Base-by-base conservation (phyloP, 345 rosid genomes). In the Salix purpurea region DNA sequence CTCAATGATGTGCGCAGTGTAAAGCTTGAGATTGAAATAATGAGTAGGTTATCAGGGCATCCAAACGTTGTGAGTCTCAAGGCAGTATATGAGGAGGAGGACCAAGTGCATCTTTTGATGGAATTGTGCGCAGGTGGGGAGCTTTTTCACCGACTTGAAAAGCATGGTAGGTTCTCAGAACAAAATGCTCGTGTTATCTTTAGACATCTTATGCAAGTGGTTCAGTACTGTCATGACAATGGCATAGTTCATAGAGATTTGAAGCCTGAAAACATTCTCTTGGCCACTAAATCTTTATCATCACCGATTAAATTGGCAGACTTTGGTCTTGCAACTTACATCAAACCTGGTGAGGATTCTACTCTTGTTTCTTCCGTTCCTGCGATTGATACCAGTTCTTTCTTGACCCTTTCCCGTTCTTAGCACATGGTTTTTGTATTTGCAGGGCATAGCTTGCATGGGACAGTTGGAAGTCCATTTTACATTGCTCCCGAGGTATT, bases 401-500 rank as follows among this genome's bases (percentile, higher is more conserved):
- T 62, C 18, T 23, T 26, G 32, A 10, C 13, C 24, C 26, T 11
- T 61, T 46, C 74, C 74, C 67, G 34, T 61, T 65, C 58, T 81
- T 71, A 83, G 72, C 18, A 65, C 28, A 65, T 62, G 40, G 50
- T 74, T 80, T 52, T 80, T 16, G 2, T 48, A 24, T 61, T 54
- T 75, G 64, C 87, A 91, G 96, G 96, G 40, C 84, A 86, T 70
- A 87, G 74, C 77, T 80, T 90, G 86, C 83, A 77, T 30, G 94
- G 91, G 56, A 87, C 90, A 2, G 96, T 86, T 74, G 96, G 92
- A 2, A 88, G 94, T 52, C 96, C 96, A 13, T 90, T 90, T 83
- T 90, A 91, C 71, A 87, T 91, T 76, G 96, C 94, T 32, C 94
- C 94, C 0, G 94, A 91, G 83, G 96, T 91, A 76, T 76, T 91